Conservation (phyloP, 108 stramenopile genomes). For the Stephanodiscus minutulus region DNA sequence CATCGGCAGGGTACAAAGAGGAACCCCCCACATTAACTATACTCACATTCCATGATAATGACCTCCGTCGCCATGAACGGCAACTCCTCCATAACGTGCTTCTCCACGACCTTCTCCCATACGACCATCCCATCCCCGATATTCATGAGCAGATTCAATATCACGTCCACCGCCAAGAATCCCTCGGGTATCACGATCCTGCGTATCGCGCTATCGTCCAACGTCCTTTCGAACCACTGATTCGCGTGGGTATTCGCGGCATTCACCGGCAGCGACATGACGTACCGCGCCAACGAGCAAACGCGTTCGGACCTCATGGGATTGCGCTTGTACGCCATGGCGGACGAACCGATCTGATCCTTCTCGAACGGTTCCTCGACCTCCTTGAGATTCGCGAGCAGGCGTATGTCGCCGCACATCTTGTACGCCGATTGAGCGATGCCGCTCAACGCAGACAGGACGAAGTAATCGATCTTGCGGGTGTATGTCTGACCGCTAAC, state of each 20-base stretch:
- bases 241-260: conserved; percentile 95
- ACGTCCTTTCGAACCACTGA: conserved; percentile 99
- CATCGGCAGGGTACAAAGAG: not conserved
- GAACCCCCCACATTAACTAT: not conserved
- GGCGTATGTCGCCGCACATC: conserved; percentile 98
- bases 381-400: conserved; percentile 97
- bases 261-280: conserved; percentile 89
- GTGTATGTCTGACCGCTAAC: conserved; percentile 99
- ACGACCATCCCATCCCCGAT: conserved; percentile 97
- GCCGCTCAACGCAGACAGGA: conserved; percentile 89
- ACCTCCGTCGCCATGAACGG: conserved; percentile 99
- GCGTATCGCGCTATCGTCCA: conserved; percentile 98
- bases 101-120: conserved; percentile 95
- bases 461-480: conserved; percentile 95
- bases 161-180: conserved; percentile 94
- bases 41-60: conserved; percentile 98
- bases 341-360: conserved; percentile 95
- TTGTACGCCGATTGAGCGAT: conserved; percentile 97
- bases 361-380: conserved; percentile 94
- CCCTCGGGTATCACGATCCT: conserved; percentile 97
- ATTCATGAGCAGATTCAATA: conserved; percentile 90
- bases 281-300: conserved; percentile 93
- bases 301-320: conserved; percentile 97
- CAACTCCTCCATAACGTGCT: conserved; percentile 96
- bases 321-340: conserved; percentile 97